Conservation (phyloP, 148 eudicot genomes). For the Tetragonia tetragonoides region DNA sequence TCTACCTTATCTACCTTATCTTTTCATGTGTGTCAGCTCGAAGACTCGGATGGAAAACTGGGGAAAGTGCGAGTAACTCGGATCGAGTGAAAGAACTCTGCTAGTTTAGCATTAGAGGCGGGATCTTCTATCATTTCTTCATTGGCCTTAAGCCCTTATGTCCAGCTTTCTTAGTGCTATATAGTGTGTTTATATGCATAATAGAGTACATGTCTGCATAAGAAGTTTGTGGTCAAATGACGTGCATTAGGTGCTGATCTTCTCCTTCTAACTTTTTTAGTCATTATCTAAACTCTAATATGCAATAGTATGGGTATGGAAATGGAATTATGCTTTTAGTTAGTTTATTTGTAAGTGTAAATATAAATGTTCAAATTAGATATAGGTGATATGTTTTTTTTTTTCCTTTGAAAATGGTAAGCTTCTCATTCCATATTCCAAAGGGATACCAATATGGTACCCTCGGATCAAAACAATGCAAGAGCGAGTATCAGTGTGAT, state of each 20-base stretch:
- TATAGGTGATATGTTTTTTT: no score
- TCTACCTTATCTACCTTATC: background rate
- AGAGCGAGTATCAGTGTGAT: no score
- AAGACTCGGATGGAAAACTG: background rate
- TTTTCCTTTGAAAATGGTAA: no score
- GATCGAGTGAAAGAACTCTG: background rate
- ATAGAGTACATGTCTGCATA: background rate
- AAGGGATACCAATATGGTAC: no score
- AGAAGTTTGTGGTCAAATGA: background rate
- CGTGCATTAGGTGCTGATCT: background rate
- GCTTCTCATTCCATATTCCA: no score
- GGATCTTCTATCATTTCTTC: background rate
- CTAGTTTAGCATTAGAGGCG: background rate
- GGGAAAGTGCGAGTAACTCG: background rate
- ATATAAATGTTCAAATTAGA: no score
- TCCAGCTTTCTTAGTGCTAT: background rate
- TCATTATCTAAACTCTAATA: no score
- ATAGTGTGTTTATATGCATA: background rate
- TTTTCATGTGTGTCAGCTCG: background rate
- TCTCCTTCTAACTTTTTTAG: no score
- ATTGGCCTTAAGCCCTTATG: background rate
- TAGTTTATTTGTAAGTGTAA: no score
- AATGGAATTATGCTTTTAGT: no score
- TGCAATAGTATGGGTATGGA: no score
- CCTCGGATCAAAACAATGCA: no score